These are phyloP conservation scores for Aspergillus homomorphus DNA, from an alignment of 495 filamentous ascomycete species.

Conservation along the genomic window DNA sequence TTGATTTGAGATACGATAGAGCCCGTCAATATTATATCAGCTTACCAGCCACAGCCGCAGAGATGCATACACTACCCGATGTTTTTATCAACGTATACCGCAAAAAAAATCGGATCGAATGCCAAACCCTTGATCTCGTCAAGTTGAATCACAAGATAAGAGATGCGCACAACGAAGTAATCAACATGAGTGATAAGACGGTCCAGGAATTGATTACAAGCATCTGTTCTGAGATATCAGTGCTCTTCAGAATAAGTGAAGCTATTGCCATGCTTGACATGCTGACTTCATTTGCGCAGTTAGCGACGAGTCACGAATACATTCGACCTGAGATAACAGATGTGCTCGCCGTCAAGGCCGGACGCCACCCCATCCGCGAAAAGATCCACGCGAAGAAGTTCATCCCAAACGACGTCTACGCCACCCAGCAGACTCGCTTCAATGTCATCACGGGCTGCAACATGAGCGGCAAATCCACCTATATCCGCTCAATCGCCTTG, in stretches of 20 bases:
- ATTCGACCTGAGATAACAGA: constrained; percentile 71
- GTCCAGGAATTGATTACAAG: constrained; percentile 67
- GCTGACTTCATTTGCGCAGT: constrained; percentile 76
- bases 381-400: constrained; percentile 64
- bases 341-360: constrained; percentile 74
- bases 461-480: constrained; percentile 98
- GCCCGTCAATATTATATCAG: constrained; percentile 77
- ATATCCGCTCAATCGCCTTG: constrained; percentile 82
- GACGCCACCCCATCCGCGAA: constrained; percentile 82
- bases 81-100: constrained; percentile 73
- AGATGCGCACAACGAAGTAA: constrained; percentile 77
- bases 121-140: constrained; percentile 78
- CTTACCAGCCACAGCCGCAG: constrained; percentile 53
- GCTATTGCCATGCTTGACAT: constrained; percentile 89
- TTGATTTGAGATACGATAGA: constrained; percentile 73
- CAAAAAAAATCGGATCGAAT: constrained; percentile 73
- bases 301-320: constrained; percentile 76
- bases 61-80: constrained; percentile 65
- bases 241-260: constrained; percentile 76
- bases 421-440: constrained; percentile 71
- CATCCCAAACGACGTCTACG: constrained; percentile 87
- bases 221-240: constrained; percentile 62
- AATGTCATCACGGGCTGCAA: constrained; percentile 96
- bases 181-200: constrained; percentile 66
- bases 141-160: constrained; percentile 72